These are phyloP conservation scores for Botryotinia calthae DNA, from an alignment of 2,329 filamentous ascomycete species.

Conservation along the genomic window DNA sequence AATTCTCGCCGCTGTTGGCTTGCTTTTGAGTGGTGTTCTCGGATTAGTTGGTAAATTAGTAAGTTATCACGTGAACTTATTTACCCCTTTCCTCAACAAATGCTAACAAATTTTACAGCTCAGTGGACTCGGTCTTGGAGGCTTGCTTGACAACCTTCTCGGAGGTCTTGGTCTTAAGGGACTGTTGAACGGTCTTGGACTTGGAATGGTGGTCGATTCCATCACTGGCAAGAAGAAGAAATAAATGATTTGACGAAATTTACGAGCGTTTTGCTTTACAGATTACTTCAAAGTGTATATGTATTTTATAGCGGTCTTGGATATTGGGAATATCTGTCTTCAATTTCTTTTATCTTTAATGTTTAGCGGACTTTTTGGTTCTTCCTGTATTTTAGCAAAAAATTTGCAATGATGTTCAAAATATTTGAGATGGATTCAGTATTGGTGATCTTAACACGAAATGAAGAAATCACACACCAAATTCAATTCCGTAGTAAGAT, in stretches of 20 bases:
- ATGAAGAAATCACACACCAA: too few relatives aligned
- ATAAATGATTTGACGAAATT: constrained; percentile 15
- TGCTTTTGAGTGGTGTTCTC: constrained; percentile 78
- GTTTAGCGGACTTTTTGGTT: not conserved
- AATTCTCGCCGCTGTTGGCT: constrained; percentile 84
- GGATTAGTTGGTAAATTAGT: constrained; percentile 76
- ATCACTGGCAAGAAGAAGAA: constrained; percentile 47
- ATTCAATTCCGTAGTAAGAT: too few relatives aligned
- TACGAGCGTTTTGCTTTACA: not conserved
- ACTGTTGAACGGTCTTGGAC: constrained; percentile 70
- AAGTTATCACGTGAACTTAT: constrained; percentile 24
- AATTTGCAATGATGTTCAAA: not conserved
- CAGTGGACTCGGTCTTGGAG: constrained; percentile 75
- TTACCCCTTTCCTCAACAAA: not conserved
- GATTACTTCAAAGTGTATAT: constrained; percentile 6
- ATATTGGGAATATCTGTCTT: not conserved
- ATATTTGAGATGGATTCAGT: not conserved
- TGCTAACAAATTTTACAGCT: constrained; percentile 18
- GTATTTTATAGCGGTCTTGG: constrained; percentile 15
- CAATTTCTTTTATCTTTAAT: not conserved
- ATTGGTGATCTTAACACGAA: not conserved
- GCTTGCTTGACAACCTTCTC: constrained; percentile 74
- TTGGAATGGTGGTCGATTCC: constrained; percentile 47
- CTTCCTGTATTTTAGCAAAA: constrained; percentile 16
- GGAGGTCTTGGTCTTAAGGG: constrained; percentile 75